Evolutionary conservation across 2,329 filamentous ascomycete genomes (phyloP), one percentile per base, ranked within the genome.

Genomic region (Akanthomyces muscarius): DNA sequence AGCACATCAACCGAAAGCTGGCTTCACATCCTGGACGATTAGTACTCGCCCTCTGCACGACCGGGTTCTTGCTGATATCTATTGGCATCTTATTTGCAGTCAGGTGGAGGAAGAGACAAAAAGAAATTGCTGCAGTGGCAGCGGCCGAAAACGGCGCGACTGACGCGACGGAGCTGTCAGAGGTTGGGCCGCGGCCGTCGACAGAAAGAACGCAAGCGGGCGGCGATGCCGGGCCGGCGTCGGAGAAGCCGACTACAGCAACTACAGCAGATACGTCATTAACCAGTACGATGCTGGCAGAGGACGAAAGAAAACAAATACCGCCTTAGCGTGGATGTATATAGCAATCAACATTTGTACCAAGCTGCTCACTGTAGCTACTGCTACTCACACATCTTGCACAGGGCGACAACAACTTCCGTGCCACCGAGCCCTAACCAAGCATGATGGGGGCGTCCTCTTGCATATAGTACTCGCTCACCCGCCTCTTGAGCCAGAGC

Each of bases 1-100:
- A 70, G 48, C 66, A 68, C 18, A 73, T 75, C 52, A 65, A 73
- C 62, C 64, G 68, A 21, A 60, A 45, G 38, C 62, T 53, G 2
- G 36, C 28, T 18, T 54, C 56, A 1, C 23, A 62, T n/a, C 56
- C 62, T 44, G 67, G 67, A 4, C 59, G 58, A n/a, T 23, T 62
- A 23, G 53, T 66, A 18, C 61, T 68, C 57, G 64, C 62, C 4
- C 62, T 65, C n/a, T 64, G 63, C 52, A 68, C 67, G 6, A 65
- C 64, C 1, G 57, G 61, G 1, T 45, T 68, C 51, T 36, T 68
- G 13, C 16, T 67, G 21, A 23, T 62, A 14, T 56, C 58, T 7
- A 61, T 64, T 10, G 64, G 55, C 10, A 42, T 54, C 42, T 65
- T 68, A 64, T 25, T 62, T 56, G 42, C 42, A 14, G 56, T 62